Percentiles rank a stretch among this genome's conserved stretches.
Conservation (phyloP, 2,329 filamentous ascomycete species). For the Botrytis byssoidea region DNA sequence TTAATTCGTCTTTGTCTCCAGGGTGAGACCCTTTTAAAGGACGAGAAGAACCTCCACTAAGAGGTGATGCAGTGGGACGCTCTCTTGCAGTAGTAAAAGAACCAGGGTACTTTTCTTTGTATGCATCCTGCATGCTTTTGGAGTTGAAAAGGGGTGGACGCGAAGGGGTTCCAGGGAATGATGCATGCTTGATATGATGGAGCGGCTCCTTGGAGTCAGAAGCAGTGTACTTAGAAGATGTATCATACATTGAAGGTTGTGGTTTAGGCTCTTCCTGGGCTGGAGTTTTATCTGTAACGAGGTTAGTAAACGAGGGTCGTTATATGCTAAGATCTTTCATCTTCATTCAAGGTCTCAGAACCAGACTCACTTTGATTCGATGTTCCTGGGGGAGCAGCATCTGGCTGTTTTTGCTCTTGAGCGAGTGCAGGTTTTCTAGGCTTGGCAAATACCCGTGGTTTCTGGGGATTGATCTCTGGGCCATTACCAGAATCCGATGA, state of each 20-base stretch:
- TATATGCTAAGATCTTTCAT: slow-evolving; percentile 27
- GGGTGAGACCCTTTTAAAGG: slow-evolving; percentile 30
- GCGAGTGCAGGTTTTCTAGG: slow-evolving; percentile 15
- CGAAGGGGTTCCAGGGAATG: slow-evolving; percentile 13
- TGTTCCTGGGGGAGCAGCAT: slow-evolving; percentile 4
- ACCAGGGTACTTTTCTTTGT: slow-evolving; percentile 24
- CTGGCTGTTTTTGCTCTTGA: slow-evolving; percentile 19
- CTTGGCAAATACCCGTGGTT: slow-evolving; percentile 22
- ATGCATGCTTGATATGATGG: slow-evolving; percentile 15
- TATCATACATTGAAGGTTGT: slow-evolving; percentile 37
- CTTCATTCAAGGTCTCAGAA: slow-evolving; percentile 25
- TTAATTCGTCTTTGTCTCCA: slow-evolving; percentile 23
- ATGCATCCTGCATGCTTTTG: slow-evolving; percentile 18
- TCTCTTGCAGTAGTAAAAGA: slow-evolving; percentile 17
- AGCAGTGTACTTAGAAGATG: slow-evolving; percentile 19
- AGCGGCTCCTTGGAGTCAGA: slow-evolving; percentile 9
- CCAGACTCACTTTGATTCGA: slow-evolving; percentile 31
- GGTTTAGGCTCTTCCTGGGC: slow-evolving; percentile 23
- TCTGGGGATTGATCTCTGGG: slow-evolving; percentile 15
- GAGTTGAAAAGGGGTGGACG: slow-evolving; percentile 5
- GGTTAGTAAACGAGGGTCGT: slow-evolving; percentile 26
- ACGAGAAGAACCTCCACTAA: slow-evolving; percentile 34
- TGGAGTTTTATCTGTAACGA: slow-evolving; percentile 31
- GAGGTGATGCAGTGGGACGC: slow-evolving; percentile 28
- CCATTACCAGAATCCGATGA: slow-evolving; percentile 23